A percentile compares a stretch with the other conserved stretches of the same genome.
These are phyloP conservation scores for Candida sakaeoensis DNA, from an alignment of 805 yeast genomes.

Conservation along the genomic window DNA sequence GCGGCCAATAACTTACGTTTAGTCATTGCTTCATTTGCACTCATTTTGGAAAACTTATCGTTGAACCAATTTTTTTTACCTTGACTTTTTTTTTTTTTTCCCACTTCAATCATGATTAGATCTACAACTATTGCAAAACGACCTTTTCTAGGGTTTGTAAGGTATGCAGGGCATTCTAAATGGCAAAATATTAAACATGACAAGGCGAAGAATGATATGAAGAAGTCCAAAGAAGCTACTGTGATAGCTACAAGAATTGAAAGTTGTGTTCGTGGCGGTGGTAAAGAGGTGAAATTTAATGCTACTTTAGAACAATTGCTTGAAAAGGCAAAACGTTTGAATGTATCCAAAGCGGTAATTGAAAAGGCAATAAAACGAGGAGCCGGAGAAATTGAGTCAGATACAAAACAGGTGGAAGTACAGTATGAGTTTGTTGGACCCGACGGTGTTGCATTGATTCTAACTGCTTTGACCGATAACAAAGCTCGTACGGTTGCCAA, in stretches of 20 bases:
- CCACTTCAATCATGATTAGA: neutral
- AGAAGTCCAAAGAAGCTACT: slow-evolving; percentile 63
- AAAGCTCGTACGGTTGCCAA: slow-evolving; percentile 75
- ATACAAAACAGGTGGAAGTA: slow-evolving; percentile 47
- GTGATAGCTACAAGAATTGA: slow-evolving; percentile 71
- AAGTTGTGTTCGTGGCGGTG: slow-evolving; percentile 72
- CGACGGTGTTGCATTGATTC: slow-evolving; percentile 81
- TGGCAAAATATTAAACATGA: slow-evolving; percentile 96
- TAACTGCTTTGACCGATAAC: slow-evolving; percentile 87
- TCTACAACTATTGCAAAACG: neutral
- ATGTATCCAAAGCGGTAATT: slow-evolving; percentile 78
- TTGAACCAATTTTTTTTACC: slow-evolving; percentile 1
- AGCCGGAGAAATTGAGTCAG: slow-evolving; percentile 56
- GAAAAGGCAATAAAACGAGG: slow-evolving; percentile 88
- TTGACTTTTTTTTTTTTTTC: slow-evolving; percentile 1
- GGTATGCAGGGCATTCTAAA: slow-evolving; percentile 80
- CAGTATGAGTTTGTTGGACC: slow-evolving; percentile 90
- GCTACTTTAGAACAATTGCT: slow-evolving; percentile 66
- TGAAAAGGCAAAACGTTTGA: slow-evolving; percentile 72
- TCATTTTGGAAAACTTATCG: slow-evolving; percentile 7
- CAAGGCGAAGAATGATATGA: slow-evolving; percentile 88
- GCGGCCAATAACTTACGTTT: slow-evolving; percentile 87
- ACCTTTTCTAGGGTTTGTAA: neutral
- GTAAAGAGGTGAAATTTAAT: slow-evolving; percentile 49
- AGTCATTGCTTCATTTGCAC: slow-evolving; percentile 41